phyloP scores from a whole-genome alignment of 345 rosid genomes.

The thale cress (Arabidopsis thaliana) region DNA sequence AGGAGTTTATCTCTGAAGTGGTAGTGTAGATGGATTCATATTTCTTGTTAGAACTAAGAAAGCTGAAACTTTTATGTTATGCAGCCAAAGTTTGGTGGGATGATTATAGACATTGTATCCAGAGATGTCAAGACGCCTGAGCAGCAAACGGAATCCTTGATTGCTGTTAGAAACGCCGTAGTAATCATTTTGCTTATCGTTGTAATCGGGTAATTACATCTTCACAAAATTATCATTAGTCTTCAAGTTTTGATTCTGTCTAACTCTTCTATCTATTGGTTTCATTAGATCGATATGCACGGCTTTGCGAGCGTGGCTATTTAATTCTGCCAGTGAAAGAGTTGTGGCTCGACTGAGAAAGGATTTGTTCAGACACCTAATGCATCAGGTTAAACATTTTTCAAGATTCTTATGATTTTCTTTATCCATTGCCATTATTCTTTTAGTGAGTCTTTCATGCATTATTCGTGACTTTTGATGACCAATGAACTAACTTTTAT shows the following conservation, averaged over 20 bases:
- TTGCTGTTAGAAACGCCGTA: slow-evolving; percentile 59
- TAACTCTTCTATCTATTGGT: background rate
- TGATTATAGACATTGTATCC: slow-evolving; percentile 69
- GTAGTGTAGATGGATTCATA: background rate
- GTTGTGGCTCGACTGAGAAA: slow-evolving; percentile 71
- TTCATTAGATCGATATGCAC: slow-evolving; percentile 59
- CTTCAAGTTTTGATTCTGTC: background rate
- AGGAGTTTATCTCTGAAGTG: background rate
- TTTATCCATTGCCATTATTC: background rate
- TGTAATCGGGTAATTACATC: slow-evolving; percentile 56
- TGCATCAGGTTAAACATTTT: slow-evolving; percentile 54
- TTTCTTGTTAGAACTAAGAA: background rate
- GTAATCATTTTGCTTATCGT: slow-evolving; percentile 56
- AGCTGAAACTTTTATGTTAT: background rate
- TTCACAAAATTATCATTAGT: background rate
- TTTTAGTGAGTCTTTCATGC: background rate
- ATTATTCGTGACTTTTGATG: background rate
- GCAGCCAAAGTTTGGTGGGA: slow-evolving; percentile 75
- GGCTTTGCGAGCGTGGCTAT: slow-evolving; percentile 64
- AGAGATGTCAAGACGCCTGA: slow-evolving; percentile 55
- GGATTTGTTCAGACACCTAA: slow-evolving; percentile 59
- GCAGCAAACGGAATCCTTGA: slow-evolving; percentile 50
- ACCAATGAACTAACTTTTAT: background rate
- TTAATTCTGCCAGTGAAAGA: slow-evolving; percentile 66
- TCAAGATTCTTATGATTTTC: slow-evolving; percentile 3